Evolutionary conservation across 2,329 filamentous ascomycete genomes (phyloP), one percentile per base, ranked within the genome.

Genomic region (Colletotrichum caudatum): DNA sequence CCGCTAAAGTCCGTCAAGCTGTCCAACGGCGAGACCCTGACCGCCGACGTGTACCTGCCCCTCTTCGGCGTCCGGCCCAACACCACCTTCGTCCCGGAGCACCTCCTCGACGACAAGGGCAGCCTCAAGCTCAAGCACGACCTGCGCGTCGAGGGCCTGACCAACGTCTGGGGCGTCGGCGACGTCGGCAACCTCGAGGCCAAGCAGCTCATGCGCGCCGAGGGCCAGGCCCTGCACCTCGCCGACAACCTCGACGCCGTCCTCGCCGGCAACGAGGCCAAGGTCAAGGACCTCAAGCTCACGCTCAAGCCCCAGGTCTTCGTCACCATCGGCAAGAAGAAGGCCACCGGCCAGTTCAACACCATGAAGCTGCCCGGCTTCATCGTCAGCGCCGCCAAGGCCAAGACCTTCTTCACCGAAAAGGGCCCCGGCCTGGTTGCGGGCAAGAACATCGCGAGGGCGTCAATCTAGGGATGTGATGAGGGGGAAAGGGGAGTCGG

Each of bases 181-280:
- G 78, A 80, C 56, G 76, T 77, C 46, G 73, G 72, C 11, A 73
- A 77, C 46, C 69, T 75, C 56, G 75, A 77, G 62, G 71, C 75
- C 20, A 73, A 65, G 69, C 70, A 59, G 50, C 67, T 78, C 3
- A 64, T 74, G 5, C 59, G 75, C 44, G 78, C 80, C 20, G 80
- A 81, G 48, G 66, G 76, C 2, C 83, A 84, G 76, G 65, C 77
- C 1, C 63, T 71, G 26, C 80, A 83, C 65, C 76, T 84, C 44
- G 78, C 78, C n/a, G 73, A 74, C 50, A 79, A 84, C 58, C 75
- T 84, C 39, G 73, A 79, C 0, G 76, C 77, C 12, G 75, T 75
- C 26, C 68, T 73, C 53, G 65, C 68, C 26, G 69, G 69, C 46
- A 61, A 71, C 39, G 61, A 71, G 23, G 48, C 62, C 23, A 70